These are phyloP conservation scores for Leccinum glutinopallens DNA, from an alignment of 1,284 basidiomycete species.

Conservation along the genomic window DNA sequence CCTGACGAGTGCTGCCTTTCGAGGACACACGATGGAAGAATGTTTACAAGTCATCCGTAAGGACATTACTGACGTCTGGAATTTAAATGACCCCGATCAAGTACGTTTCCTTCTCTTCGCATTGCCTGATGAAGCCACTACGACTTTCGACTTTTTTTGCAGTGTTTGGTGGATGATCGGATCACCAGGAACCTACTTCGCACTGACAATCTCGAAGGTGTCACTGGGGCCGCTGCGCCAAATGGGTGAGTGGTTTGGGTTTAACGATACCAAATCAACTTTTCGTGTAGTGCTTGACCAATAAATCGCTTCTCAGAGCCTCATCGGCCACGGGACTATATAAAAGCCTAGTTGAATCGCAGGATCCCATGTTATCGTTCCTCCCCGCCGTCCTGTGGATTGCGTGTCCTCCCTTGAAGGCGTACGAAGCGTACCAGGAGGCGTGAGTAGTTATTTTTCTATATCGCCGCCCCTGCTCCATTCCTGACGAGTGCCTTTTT, in stretches of 20 bases:
- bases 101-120: no score
- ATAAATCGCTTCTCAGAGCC: neutral
- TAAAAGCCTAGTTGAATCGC: neutral
- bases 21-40: no score
- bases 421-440: constrained; percentile 7
- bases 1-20: no score
- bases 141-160: no score
- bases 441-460: constrained; percentile 11
- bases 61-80: no score
- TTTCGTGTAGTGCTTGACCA: neutral
- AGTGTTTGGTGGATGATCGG: no score
- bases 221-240: neutral
- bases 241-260: constrained; percentile 5
- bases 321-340: constrained; percentile 2
- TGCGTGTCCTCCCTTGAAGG: constrained; percentile 17
- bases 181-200: no score
- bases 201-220: no score
- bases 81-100: no score
- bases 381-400: neutral
- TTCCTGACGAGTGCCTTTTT: neutral
- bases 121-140: no score
- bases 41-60: no score
- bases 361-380: neutral
- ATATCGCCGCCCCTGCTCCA: neutral
- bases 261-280: neutral